These are phyloP conservation scores for Catharanthus roseus DNA, from an alignment of 257 asterid species.

Conservation along the genomic window DNA sequence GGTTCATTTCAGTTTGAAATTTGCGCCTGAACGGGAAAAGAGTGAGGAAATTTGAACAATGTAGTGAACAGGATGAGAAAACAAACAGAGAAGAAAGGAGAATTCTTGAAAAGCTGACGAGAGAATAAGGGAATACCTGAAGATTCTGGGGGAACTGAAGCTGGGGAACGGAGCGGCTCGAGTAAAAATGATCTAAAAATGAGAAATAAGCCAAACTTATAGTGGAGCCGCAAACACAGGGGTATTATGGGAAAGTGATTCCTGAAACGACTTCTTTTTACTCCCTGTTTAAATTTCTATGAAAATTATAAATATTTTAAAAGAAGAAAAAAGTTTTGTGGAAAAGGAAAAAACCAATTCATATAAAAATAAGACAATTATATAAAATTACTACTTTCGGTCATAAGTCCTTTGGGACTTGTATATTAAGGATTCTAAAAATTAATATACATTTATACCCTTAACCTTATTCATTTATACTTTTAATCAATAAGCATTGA, in stretches of 20 bases:
- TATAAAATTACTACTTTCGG: too few species aligned
- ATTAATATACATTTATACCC: too few species aligned
- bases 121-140: neutral
- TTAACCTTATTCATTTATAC: too few species aligned
- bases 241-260: neutral
- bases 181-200: neutral
- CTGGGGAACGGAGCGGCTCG: too few species aligned
- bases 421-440: too few species aligned
- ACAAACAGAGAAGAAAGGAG: neutral
- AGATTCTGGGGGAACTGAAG: neutral
- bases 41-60: neutral
- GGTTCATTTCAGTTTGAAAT: neutral
- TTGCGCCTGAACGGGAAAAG: neutral
- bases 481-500: too few species aligned
- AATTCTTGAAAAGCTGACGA: neutral
- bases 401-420: too few species aligned
- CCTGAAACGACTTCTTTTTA: neutral
- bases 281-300: too few species aligned
- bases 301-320: too few species aligned
- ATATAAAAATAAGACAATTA: too few species aligned
- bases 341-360: too few species aligned
- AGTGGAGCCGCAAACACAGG: neutral
- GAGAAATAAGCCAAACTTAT: neutral
- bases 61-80: neutral
- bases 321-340: too few species aligned